These are phyloP conservation scores for Hericium rajendrae DNA, from an alignment of 768 basidiomycete species.

Conservation along the genomic window DNA sequence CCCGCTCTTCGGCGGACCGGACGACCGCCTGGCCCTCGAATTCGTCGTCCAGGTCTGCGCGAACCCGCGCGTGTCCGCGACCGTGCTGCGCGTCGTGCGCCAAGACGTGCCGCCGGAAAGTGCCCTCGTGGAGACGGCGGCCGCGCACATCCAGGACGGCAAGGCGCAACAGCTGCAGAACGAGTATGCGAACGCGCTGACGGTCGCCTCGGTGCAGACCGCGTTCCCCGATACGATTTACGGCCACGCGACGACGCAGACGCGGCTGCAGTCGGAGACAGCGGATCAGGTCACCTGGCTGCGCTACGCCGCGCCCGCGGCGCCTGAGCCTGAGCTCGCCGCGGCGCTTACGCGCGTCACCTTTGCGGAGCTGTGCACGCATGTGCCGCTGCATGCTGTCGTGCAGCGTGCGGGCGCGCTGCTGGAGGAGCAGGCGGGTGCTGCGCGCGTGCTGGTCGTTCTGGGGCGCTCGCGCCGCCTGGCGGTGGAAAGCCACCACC, in stretches of 20 bases:
- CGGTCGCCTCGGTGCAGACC: constrained; percentile 30
- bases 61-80: constrained; percentile 59
- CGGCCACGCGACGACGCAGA: constrained; percentile 51
- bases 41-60: constrained; percentile 79
- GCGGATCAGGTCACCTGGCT: constrained; percentile 77
- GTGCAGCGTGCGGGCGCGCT: constrained; percentile 33
- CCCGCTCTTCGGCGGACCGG: constrained; percentile 91
- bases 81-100: constrained; percentile 59
- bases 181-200: constrained; percentile 20
- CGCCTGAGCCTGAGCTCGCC: constrained; percentile 7
- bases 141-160: constrained; percentile 12
- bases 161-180: constrained; percentile 12
- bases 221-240: constrained; percentile 65
- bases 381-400: constrained; percentile 47
- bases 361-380: constrained; percentile 49
- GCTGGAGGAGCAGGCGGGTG: constrained; percentile 5
- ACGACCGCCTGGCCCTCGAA: constrained; percentile 80
- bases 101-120: constrained; percentile 24
- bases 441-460: constrained; percentile 46
- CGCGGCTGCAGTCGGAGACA: constrained; percentile 66
- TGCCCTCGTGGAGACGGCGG: constrained; percentile 2
- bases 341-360: constrained; percentile 45
- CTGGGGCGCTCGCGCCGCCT: constrained; percentile 68
- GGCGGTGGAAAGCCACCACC: constrained; percentile 59
- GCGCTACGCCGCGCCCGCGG: constrained; percentile 36